Base-by-base conservation (phyloP, 225 moss, liverwort and hornwort genomes). In the Marchantia paleacea region DNA sequence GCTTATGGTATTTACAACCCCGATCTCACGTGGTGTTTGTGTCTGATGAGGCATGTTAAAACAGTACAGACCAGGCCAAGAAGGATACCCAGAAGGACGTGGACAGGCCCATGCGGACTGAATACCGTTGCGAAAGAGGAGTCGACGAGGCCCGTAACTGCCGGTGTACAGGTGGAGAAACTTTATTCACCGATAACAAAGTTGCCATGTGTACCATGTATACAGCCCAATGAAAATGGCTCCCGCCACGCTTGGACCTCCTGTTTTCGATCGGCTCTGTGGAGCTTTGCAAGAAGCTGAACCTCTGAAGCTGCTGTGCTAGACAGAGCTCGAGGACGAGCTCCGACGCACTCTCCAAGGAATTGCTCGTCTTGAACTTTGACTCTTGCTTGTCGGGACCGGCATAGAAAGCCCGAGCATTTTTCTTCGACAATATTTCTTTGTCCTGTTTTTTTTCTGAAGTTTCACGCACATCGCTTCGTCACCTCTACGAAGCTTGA, bases 261-360 rank as follows among this genome's bases (percentile, higher is more conserved):
- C 30, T 12, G 1, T 8, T 3, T 30, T 26, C 64, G 60, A 14
- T 58, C 25, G 52, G 20, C 39, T 39, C 39, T 15, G 82, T 63
- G 20, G 72, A 72, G 72, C 78, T 58, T 28, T 48, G 73, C 78
- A 83, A 83, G 83, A 83, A 83, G 39, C 67, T 79, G 55, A 39
- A 39, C 39, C 39, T 39, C 3, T 72, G 73, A 57, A 49, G 62
- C 60, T 71, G 20, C 77, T 52, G 25, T 10, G 64, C 6, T 29
- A 4, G 48, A 48, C 18, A 24, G 12, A 5, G 69, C 69, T 16
- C 39, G 39, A 39, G 39, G 39, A 39, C 39, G 39, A 39, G 39
- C 39, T 5, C 39, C 39, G 39, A 39, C 19, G 6, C 20, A 10
- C 4, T 65, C 8, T 24, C 3, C 5, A 6, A 14, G 69, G 7